phyloP scores from a whole-genome alignment of 176 grass and related monocot species.

The Echinochloa phyllopogon region DNA sequence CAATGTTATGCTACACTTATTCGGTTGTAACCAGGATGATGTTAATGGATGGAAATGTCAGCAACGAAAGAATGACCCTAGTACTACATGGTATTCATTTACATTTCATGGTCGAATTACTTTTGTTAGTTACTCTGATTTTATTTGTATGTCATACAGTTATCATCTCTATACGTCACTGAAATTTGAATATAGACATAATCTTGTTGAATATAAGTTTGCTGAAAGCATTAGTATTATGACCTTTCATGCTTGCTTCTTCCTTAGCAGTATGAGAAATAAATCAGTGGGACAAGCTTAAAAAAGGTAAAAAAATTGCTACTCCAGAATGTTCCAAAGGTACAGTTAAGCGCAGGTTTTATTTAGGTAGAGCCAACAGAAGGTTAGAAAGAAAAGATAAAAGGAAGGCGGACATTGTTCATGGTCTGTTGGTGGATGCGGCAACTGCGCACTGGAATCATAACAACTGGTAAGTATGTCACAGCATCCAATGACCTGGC shows the following conservation, averaged over 20 bases:
- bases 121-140: conserved; percentile 32
- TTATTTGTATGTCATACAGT: not conserved
- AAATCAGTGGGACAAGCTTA: conserved; percentile 4
- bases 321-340: conserved; percentile 9
- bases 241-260: not conserved
- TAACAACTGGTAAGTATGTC: conserved; percentile 28
- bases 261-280: not conserved
- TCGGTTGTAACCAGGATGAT: conserved; percentile 39
- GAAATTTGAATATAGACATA: not conserved
- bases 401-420: conserved; percentile 25
- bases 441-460: conserved; percentile 25
- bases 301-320: not conserved
- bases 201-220: not conserved
- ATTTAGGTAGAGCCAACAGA: conserved; percentile 20
- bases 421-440: conserved; percentile 30
- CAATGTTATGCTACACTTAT: conserved; percentile 38
- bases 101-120: conserved; percentile 11
- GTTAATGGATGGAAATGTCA: conserved; percentile 17
- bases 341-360: conserved; percentile 10
- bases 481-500: conserved; percentile 42
- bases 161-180: not conserved
- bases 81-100: conserved; percentile 18
- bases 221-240: conserved; percentile 8
- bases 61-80: not conserved
- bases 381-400: not conserved